phyloP scores from a whole-genome alignment of 2,329 filamentous ascomycete species.

The Phialocephala sp. region DNA sequence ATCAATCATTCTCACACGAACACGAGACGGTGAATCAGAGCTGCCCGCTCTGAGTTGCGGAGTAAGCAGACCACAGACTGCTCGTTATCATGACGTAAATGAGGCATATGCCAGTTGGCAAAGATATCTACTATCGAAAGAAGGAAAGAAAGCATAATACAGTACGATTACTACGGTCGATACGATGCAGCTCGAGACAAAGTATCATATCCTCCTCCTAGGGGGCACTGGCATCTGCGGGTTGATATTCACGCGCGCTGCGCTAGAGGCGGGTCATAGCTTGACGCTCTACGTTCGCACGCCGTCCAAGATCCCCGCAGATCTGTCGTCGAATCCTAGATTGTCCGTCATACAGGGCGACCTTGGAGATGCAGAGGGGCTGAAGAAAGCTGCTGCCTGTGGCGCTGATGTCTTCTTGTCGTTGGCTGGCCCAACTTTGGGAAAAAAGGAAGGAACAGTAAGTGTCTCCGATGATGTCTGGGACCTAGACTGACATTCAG shows the following conservation, averaged over 20 bases:
- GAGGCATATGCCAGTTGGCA: not conserved
- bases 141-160: not conserved
- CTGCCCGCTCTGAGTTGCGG: not conserved
- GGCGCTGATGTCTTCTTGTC: conserved; percentile 35
- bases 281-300: conserved; percentile 37
- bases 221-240: conserved; percentile 36
- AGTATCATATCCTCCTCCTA: conserved; percentile 35
- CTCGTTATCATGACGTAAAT: conserved; percentile 1
- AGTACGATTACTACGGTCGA: not conserved
- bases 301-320: conserved; percentile 35
- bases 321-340: conserved; percentile 32
- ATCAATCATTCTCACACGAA: not conserved
- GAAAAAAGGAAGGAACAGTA: conserved; percentile 32
- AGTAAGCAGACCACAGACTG: not conserved
- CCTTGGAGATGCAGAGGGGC: conserved; percentile 27
- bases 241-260: conserved; percentile 33
- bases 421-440: conserved; percentile 35
- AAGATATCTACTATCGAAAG: not conserved
- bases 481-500: conserved; percentile 9
- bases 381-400: conserved; percentile 34
- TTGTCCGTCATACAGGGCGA: conserved; percentile 34
- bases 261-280: conserved; percentile 33
- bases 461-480: not conserved
- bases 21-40: not conserved
- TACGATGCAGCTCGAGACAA: conserved; percentile 13